phyloP scores from a whole-genome alignment of 1,284 basidiomycete genomes.

The Lentinula novae-zelandiae region DNA sequence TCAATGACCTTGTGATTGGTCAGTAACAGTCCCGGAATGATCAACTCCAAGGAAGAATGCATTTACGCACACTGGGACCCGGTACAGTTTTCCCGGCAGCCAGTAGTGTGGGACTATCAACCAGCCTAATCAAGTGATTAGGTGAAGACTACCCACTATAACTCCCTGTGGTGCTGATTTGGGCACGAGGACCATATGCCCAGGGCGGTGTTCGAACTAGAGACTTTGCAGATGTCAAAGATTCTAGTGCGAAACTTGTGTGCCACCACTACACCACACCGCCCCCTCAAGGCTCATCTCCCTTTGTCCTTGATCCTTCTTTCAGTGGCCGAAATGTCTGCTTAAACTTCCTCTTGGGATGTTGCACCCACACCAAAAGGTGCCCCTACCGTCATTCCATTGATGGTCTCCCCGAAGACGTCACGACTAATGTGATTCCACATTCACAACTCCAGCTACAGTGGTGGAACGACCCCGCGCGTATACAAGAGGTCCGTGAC shows the following conservation, averaged over 20 bases:
- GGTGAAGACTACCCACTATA: no score
- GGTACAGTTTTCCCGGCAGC: no score
- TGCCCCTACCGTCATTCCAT: neutral
- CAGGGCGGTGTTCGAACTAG: no score
- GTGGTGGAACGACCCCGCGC: conserved; percentile 4
- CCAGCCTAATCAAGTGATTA: no score
- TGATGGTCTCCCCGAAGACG: neutral
- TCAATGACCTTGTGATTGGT: neutral
- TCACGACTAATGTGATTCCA: neutral
- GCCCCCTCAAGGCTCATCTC: no score
- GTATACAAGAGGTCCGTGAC: neutral
- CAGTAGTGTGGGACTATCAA: neutral
- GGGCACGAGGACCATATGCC: no score
- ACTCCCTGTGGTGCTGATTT: no score
- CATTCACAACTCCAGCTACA: neutral
- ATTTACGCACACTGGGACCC: neutral
- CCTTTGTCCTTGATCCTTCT: neutral
- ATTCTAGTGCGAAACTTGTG: no score
- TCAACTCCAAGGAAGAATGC: no score
- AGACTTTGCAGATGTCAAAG: no score
- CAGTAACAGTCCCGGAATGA: no score
- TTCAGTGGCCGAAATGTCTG: conserved; percentile 1
- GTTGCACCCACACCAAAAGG: neutral
- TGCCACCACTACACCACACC: no score
- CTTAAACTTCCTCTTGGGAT: neutral